Evolutionary conservation across 257 asterid species (phyloP).

Genomic region (Solanum corneliomulleri): DNA sequence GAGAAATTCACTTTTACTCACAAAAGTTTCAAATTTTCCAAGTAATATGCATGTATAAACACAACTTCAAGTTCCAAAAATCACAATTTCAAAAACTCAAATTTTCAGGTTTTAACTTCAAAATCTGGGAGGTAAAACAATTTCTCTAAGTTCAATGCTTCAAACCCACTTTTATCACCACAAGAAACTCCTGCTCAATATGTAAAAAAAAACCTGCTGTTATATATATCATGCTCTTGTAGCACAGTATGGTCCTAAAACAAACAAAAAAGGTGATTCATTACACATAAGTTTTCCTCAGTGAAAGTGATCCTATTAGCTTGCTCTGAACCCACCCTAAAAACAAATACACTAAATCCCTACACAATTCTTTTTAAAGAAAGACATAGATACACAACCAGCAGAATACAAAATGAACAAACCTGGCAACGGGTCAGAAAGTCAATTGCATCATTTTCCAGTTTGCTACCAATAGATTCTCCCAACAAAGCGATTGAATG

Average conservation of each 20-base stretch:
- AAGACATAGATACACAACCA: background rate
- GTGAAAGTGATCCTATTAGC: background rate
- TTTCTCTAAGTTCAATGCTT: background rate
- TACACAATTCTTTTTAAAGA: background rate
- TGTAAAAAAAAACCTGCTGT: background rate
- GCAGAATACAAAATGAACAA: background rate
- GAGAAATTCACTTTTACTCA: background rate
- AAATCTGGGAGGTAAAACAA: background rate
- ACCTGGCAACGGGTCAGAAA: slow-evolving; percentile 88
- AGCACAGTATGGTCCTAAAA: background rate
- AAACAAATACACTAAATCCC: background rate
- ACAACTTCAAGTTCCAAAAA: background rate
- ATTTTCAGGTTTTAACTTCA: background rate
- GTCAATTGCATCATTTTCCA: slow-evolving; percentile 49
- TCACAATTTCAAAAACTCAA: background rate
- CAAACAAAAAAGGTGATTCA: background rate
- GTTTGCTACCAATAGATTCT: slow-evolving; percentile 45
- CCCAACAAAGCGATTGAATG: slow-evolving; percentile 81
- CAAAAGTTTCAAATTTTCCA: background rate
- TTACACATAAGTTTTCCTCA: background rate
- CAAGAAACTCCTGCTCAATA: background rate
- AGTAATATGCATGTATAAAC: background rate
- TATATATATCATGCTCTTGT: background rate
- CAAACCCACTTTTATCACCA: background rate
- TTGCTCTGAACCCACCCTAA: background rate